phyloP scores from a whole-genome alignment of 257 asterid genomes.

The Datura wrightii region DNA sequence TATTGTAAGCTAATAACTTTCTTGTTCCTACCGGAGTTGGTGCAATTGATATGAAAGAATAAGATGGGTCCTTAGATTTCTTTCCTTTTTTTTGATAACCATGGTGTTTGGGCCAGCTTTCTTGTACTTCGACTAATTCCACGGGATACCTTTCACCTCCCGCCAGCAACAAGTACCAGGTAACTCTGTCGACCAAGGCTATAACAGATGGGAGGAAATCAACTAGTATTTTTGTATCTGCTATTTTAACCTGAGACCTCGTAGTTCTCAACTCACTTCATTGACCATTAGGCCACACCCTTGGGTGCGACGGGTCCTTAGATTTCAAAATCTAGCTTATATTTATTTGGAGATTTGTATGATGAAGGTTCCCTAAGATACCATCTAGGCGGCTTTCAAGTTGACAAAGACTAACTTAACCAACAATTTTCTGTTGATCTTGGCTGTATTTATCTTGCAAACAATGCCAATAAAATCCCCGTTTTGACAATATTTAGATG shows the following conservation, averaged over 20 bases:
- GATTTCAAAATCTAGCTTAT: slow-evolving; percentile 14
- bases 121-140: no score
- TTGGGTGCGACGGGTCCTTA: background rate
- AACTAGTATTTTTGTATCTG: no score
- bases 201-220: no score
- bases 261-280: no score
- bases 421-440: background rate
- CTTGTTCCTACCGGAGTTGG: background rate
- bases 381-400: background rate
- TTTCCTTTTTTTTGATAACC: no score
- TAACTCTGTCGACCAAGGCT: no score
- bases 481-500: background rate
- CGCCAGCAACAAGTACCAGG: no score
- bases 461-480: slow-evolving; percentile 17
- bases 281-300: no score
- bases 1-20: background rate
- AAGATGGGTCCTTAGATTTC: background rate
- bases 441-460: slow-evolving; percentile 2
- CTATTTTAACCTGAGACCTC: no score
- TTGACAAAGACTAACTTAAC: slow-evolving; percentile 11
- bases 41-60: slow-evolving; percentile 13
- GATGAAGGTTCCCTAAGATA: slow-evolving; percentile 11
- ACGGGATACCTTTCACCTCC: no score
- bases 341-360: slow-evolving; percentile 18
- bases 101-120: no score